A percentile compares a stretch with the other conserved stretches of the same genome.
phyloP scores from a whole-genome alignment of 139 green algal genomes.

The Chlamydomonas sp. region DNA sequence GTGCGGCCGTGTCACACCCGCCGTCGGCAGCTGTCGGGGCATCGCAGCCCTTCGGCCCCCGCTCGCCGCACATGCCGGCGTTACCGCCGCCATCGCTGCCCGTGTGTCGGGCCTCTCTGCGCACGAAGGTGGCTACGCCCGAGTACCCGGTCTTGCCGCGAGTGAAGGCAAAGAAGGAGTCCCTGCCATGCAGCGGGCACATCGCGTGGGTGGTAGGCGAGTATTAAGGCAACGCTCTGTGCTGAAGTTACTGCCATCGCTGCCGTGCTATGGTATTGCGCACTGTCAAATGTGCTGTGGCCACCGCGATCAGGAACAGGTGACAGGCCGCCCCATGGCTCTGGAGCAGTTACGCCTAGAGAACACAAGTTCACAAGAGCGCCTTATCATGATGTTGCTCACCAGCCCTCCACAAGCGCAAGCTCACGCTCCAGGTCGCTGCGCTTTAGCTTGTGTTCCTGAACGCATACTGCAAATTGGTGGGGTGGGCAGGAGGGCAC shows the following conservation, averaged over 20 bases:
- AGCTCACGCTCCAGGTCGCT: slow-evolving; percentile 59
- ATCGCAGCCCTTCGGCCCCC: too few relatives aligned
- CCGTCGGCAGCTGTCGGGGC: too few relatives aligned
- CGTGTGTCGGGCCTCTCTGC: background rate
- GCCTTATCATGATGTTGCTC: background rate
- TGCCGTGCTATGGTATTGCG: too few relatives aligned
- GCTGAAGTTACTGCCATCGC: too few relatives aligned
- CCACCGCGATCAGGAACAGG: too few relatives aligned
- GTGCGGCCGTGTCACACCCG: too few relatives aligned
- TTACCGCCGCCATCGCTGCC: too few relatives aligned
- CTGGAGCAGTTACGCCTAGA: background rate
- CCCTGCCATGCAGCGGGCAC: slow-evolving; percentile 44
- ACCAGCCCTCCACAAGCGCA: slow-evolving; percentile 67
- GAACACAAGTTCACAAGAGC: background rate
- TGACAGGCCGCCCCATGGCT: background rate
- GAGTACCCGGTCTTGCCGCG: slow-evolving; percentile 55
- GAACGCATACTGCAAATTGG: slow-evolving; percentile 64
- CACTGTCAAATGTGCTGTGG: too few relatives aligned
- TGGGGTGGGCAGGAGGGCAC: background rate
- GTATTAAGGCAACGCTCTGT: background rate
- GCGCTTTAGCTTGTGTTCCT: slow-evolving; percentile 73
- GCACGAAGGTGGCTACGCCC: slow-evolving; percentile 72
- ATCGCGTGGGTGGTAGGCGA: background rate
- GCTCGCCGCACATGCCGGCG: too few relatives aligned
- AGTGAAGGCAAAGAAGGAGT: slow-evolving; percentile 71